Conservation (phyloP, 345 rosid species). For the Euphorbia peplus region DNA sequence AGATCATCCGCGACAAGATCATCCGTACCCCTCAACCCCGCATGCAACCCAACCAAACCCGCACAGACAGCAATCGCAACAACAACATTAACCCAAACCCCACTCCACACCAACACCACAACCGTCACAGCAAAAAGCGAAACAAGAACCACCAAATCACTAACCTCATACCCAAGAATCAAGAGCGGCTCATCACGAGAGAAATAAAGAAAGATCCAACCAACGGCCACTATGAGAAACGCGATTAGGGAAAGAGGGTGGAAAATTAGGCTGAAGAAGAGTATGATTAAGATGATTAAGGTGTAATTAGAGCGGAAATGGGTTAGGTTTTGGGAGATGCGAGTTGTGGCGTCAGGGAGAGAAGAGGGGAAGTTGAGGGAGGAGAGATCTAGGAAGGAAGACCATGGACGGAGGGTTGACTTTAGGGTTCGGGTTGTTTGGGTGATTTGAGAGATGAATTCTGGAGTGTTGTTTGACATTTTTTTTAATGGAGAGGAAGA, state of each 20-base stretch:
- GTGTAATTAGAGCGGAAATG: slow-evolving; percentile 59
- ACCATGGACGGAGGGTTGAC: slow-evolving; percentile 49
- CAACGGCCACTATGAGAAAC: slow-evolving; percentile 39
- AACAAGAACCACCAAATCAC: slow-evolving; percentile 40
- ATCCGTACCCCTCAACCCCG: slow-evolving; percentile 52
- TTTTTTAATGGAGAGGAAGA: background rate
- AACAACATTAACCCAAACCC: slow-evolving; percentile 50
- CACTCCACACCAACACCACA: slow-evolving; percentile 37
- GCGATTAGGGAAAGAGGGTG: slow-evolving; percentile 59
- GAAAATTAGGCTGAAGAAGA: slow-evolving; percentile 46
- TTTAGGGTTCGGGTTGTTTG: slow-evolving; percentile 43
- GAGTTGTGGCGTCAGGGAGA: slow-evolving; percentile 48
- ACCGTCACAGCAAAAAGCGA: slow-evolving; percentile 39
- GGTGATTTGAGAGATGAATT: slow-evolving; percentile 43
- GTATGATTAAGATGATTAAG: slow-evolving; percentile 32
- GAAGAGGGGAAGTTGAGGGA: slow-evolving; percentile 49
- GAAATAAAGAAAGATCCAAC: slow-evolving; percentile 70
- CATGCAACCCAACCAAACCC: slow-evolving; percentile 47
- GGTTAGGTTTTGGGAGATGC: slow-evolving; percentile 58
- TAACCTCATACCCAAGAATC: slow-evolving; percentile 36
- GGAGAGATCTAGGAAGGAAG: slow-evolving; percentile 46
- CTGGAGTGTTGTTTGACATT: slow-evolving; percentile 7
- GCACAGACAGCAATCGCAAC: slow-evolving; percentile 34
- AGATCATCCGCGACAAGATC: slow-evolving; percentile 62
- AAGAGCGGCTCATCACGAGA: slow-evolving; percentile 54